phyloP scores from a whole-genome alignment of 345 rosid genomes.

The Camelina sativa region DNA sequence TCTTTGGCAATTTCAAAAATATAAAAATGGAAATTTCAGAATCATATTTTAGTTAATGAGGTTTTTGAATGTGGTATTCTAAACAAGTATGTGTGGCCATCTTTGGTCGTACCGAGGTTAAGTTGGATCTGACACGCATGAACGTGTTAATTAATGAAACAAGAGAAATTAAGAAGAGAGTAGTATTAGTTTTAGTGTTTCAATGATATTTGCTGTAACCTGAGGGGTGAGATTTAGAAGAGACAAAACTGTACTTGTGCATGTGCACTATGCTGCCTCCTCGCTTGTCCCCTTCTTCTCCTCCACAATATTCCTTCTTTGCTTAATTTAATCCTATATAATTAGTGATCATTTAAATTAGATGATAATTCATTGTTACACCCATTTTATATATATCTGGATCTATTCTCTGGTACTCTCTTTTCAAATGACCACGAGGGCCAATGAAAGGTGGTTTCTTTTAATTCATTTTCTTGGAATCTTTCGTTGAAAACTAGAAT shows the following conservation, averaged over 20 bases:
- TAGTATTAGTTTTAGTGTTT: conserved; percentile 39
- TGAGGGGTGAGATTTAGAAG: conserved; percentile 35
- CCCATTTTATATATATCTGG: conserved; percentile 3
- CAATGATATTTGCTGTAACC: conserved; percentile 36
- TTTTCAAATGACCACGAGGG: conserved; percentile 30
- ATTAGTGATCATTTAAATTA: conserved; percentile 1
- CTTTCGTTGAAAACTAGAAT: conserved; percentile 9
- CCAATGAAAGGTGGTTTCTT: conserved; percentile 11
- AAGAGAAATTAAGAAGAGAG: conserved; percentile 10
- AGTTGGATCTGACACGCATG: conserved; percentile 39
- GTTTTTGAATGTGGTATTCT: not conserved
- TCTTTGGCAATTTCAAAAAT: not conserved
- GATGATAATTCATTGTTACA: not conserved
- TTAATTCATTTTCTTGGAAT: not conserved
- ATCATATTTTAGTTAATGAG: not conserved
- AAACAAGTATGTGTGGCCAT: conserved; percentile 14
- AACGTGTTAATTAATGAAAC: conserved; percentile 37
- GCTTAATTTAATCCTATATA: conserved; percentile 20
- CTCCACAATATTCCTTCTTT: conserved; percentile 29
- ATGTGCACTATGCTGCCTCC: conserved; percentile 53
- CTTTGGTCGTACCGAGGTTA: conserved; percentile 30
- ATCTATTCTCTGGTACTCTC: conserved; percentile 32
- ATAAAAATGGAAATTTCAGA: not conserved
- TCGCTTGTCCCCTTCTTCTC: conserved; percentile 35
- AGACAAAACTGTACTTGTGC: conserved; percentile 55